Evolutionary conservation across 2,329 filamentous ascomycete genomes (phyloP).

Genomic region (Pseudogymnoascus sp.): DNA sequence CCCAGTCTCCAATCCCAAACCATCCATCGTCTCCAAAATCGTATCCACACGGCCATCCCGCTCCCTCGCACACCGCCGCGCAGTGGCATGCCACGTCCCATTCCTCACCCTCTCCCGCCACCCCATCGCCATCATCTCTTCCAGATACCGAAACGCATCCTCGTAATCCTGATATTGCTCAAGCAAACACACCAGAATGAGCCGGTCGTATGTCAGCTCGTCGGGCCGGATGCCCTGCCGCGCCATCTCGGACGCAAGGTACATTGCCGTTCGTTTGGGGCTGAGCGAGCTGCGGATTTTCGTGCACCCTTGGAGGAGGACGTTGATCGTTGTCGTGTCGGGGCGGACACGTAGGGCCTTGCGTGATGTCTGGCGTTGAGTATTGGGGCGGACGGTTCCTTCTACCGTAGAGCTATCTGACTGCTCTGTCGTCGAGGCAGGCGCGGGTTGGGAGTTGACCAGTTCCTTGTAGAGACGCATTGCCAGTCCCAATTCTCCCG

Average conservation of each 20-base stretch:
- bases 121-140: conserved; percentile 40
- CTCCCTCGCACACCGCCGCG: conserved; percentile 20
- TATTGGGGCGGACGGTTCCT: neutral
- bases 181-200: conserved; percentile 50
- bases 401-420: no score
- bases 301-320: conserved; percentile 45
- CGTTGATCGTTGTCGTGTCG: conserved; percentile 51
- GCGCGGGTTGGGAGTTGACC: conserved; percentile 34
- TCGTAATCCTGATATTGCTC: conserved; percentile 34
- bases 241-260: conserved; percentile 55
- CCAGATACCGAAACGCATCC: conserved; percentile 41
- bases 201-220: conserved; percentile 52
- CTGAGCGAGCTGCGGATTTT: conserved; percentile 18
- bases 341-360: neutral
- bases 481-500: conserved; percentile 40
- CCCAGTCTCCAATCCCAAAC: neutral
- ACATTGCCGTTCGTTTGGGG: conserved; percentile 44
- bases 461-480: conserved; percentile 55
- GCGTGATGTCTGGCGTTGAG: neutral
- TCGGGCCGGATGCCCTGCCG: conserved; percentile 47
- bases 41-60: conserved; percentile 27
- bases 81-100: conserved; percentile 19
- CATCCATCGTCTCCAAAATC: neutral
- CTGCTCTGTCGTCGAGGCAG: conserved; percentile 10
- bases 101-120: conserved; percentile 19